A percentile compares a stretch with the other conserved stretches of the same genome.
phyloP scores from a whole-genome alignment of 139 green algal genomes.

The Chlamydomonas asymmetrica region DNA sequence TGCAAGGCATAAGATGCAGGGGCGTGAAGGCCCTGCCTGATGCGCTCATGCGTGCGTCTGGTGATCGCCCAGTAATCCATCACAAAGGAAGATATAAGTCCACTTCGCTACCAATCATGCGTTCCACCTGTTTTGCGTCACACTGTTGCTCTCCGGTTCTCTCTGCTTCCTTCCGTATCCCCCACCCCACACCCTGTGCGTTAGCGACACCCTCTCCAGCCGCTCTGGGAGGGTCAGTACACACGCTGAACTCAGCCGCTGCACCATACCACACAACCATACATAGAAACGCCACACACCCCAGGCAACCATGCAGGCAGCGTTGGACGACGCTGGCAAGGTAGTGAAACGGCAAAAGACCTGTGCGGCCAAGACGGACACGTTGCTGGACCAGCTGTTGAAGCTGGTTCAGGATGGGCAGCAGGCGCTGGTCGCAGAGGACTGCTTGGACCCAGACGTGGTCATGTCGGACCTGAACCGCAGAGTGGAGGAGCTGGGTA shows the following conservation, averaged over 20 bases:
- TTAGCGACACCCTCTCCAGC: too few species aligned
- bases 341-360: slow-evolving; percentile 78
- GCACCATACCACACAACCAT: not conserved
- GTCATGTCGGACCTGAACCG: slow-evolving; percentile 24
- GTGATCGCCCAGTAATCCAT: too few species aligned
- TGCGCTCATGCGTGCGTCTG: too few species aligned
- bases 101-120: too few species aligned
- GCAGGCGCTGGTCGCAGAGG: not conserved
- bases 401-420: slow-evolving; percentile 12
- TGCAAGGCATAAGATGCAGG: too few species aligned
- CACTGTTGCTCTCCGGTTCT: too few species aligned
- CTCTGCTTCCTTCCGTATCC: too few species aligned
- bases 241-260: not conserved
- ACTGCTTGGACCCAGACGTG: slow-evolving; percentile 2
- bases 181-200: too few species aligned
- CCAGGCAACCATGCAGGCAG: slow-evolving; percentile 39
- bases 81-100: too few species aligned
- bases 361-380: slow-evolving; percentile 40
- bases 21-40: too few species aligned
- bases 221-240: too few species aligned
- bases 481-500: slow-evolving; percentile 18
- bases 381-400: slow-evolving; percentile 53
- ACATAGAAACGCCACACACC: not conserved
- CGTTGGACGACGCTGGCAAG: slow-evolving; percentile 59
- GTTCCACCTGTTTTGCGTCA: too few species aligned